A percentile compares a stretch with the other conserved stretches of the same genome.
Evolutionary conservation across 23 red algal genomes (phyloP).

Genomic region (Cyanidium caldarium): DNA sequence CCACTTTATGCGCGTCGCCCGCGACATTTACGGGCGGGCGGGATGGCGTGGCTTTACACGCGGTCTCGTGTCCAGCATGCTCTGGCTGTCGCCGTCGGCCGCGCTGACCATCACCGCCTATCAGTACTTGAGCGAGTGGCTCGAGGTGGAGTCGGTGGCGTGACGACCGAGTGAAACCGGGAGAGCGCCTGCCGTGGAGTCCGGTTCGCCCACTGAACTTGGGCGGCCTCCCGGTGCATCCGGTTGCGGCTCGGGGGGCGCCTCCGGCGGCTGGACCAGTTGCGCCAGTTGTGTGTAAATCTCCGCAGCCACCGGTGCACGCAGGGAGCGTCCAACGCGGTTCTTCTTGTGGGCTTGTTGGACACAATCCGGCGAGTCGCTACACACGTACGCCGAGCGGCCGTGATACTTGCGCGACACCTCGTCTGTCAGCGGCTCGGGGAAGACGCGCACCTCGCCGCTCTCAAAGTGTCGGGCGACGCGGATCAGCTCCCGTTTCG

Average conservation of each 20-base stretch:
- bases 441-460: neutral
- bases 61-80: neutral
- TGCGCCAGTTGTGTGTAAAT: neutral
- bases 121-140: constrained; percentile 11
- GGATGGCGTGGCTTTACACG: neutral
- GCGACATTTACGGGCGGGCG: neutral
- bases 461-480: neutral
- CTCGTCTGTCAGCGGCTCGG: neutral
- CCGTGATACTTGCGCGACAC: neutral
- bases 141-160: too few species aligned
- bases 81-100: constrained; percentile 14
- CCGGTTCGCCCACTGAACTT: too few species aligned
- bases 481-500: neutral
- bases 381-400: neutral
- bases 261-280: neutral
- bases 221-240: too few species aligned
- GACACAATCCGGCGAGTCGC: neutral
- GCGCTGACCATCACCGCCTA: constrained; percentile 10
- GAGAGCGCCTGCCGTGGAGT: too few species aligned
- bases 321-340: neutral
- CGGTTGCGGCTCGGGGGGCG: too few species aligned
- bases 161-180: too few species aligned
- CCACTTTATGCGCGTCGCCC: neutral
- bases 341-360: neutral
- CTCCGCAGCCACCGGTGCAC: neutral